phyloP scores from a whole-genome alignment of 805 yeast species.

The Vanderwaltozyma yarrowii region DNA sequence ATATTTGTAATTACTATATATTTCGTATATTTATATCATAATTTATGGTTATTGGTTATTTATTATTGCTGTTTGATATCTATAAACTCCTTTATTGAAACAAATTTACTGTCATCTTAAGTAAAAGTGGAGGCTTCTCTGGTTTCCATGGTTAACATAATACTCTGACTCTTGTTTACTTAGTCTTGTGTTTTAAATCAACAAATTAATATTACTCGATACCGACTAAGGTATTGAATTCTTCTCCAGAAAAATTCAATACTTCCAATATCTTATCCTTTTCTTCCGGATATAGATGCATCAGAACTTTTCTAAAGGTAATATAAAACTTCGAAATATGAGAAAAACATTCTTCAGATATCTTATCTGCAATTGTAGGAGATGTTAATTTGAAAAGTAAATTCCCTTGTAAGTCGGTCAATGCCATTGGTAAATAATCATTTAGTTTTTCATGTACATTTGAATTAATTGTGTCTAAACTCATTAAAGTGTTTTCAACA shows the following conservation, averaged over 20 bases:
- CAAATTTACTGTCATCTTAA: too few species aligned
- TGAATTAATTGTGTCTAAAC: slow-evolving; percentile 34
- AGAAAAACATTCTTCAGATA: slow-evolving; percentile 40
- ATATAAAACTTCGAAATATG: slow-evolving; percentile 36
- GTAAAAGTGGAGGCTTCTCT: too few species aligned
- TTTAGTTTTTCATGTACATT: slow-evolving; percentile 37
- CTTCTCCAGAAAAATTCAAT: slow-evolving; percentile 28
- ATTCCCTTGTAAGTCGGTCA: slow-evolving; percentile 48
- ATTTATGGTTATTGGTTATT: too few species aligned
- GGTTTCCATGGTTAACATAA: too few species aligned
- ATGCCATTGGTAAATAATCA: slow-evolving; percentile 42
- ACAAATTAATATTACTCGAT: slow-evolving; percentile 30
- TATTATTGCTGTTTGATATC: too few species aligned
- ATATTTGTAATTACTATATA: too few species aligned
- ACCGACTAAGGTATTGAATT: slow-evolving; percentile 63
- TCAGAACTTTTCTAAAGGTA: slow-evolving; percentile 29
- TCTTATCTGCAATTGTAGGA: slow-evolving; percentile 49
- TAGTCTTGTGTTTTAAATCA: too few species aligned
- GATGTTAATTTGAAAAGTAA: slow-evolving; percentile 49
- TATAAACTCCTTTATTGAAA: too few species aligned
- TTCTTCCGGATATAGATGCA: slow-evolving; percentile 27
- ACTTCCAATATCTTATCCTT: slow-evolving; percentile 11
- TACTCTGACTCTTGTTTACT: too few species aligned
- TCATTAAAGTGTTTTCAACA: slow-evolving; percentile 42
- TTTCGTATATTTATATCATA: too few species aligned